Evolutionary conservation across 192 early-diverging fungal genomes (phyloP).

Genomic region (Pecoramyces ruminantium): DNA sequence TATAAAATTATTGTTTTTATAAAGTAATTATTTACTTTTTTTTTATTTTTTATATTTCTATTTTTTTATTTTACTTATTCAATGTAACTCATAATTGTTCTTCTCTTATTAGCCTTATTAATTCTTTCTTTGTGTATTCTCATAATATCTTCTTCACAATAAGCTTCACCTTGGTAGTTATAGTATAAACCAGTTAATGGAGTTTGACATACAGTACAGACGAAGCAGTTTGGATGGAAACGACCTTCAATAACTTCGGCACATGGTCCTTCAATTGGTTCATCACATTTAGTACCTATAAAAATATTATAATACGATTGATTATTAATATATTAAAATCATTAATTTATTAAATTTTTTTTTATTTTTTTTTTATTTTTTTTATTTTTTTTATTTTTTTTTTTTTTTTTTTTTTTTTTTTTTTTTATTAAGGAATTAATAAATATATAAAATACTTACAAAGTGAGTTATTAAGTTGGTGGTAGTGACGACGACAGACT

Average conservation of each 20-base stretch:
- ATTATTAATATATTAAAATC: not conserved
- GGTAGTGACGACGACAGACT: constrained; percentile 73
- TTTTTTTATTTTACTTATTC: not conserved
- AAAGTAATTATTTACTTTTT: too few species aligned
- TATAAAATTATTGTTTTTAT: too few species aligned
- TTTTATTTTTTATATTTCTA: too few species aligned
- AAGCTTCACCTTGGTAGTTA: constrained; percentile 41
- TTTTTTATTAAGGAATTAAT: too few species aligned
- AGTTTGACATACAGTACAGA: constrained; percentile 38
- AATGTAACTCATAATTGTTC: constrained; percentile 18
- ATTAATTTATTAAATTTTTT: too few species aligned
- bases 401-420: not conserved
- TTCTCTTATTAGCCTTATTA: constrained; percentile 37
- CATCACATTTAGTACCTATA: not conserved
- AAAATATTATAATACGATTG: too few species aligned
- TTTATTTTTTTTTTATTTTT: not conserved
- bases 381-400: not conserved
- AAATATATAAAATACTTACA: constrained; percentile 58
- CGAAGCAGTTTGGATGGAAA: constrained; percentile 79
- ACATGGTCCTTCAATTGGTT: constrained; percentile 37
- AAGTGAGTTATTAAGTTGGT: constrained; percentile 67
- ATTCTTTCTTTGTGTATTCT: constrained; percentile 33
- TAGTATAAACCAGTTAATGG: constrained; percentile 54
- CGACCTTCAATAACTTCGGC: constrained; percentile 63
- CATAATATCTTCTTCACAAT: constrained; percentile 56